These are phyloP conservation scores for Oryza nivara DNA, from an alignment of 176 grass and related monocot species.

Conservation along the genomic window DNA sequence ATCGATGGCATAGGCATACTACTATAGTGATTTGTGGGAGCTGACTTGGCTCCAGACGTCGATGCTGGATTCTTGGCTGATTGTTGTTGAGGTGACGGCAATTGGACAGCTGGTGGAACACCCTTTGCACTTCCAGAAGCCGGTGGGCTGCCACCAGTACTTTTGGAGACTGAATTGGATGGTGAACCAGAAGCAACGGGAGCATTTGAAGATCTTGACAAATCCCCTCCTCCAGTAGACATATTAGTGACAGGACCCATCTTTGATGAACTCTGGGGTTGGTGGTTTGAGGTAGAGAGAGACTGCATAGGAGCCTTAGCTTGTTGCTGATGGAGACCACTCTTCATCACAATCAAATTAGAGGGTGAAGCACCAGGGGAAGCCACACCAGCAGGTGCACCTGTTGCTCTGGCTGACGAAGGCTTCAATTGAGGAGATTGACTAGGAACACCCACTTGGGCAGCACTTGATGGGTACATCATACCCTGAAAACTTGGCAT, in stretches of 20 bases:
- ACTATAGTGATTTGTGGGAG: constrained; percentile 51
- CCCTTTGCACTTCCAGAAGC: constrained; percentile 64
- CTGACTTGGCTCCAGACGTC: constrained; percentile 56
- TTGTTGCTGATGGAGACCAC: constrained; percentile 62
- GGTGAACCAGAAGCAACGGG: constrained; percentile 64
- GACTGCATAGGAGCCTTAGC: constrained; percentile 57
- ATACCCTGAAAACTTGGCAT: constrained; percentile 48
- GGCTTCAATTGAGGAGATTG: constrained; percentile 81
- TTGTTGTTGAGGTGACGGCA: constrained; percentile 65
- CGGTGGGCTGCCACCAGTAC: constrained; percentile 67
- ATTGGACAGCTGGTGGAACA: constrained; percentile 32
- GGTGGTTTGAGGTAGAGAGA: constrained; percentile 57
- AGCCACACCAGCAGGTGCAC: constrained; percentile 44
- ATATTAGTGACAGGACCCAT: constrained; percentile 49
- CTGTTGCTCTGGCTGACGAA: constrained; percentile 53
- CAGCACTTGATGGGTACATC: constrained; percentile 55
- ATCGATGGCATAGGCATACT: constrained; percentile 66
- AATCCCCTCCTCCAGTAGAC: constrained; percentile 59
- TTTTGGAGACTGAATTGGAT: constrained; percentile 84
- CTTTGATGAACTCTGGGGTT: constrained; percentile 79
- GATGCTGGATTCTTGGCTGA: constrained; percentile 66
- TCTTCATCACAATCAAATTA: constrained; percentile 62
- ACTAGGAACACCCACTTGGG: constrained; percentile 53
- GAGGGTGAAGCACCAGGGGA: constrained; percentile 35
- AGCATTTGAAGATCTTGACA: constrained; percentile 73